A percentile compares a stretch with the other conserved stretches of the same genome.
phyloP scores from a whole-genome alignment of 176 grass and related monocot species.

The Musa troglodytarum region DNA sequence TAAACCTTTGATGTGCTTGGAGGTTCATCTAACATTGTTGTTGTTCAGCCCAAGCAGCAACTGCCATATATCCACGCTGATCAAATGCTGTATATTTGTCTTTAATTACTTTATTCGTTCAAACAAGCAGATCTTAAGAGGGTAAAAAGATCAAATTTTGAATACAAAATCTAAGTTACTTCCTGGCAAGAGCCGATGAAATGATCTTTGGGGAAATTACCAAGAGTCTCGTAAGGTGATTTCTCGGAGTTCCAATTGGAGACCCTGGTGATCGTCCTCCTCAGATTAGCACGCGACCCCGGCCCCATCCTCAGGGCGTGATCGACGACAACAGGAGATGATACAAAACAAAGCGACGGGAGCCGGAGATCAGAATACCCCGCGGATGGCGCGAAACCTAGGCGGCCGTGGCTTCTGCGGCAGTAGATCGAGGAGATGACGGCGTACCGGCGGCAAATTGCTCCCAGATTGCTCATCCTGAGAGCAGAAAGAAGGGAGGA shows the following conservation, averaged over 20 bases:
- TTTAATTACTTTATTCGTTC: constrained; percentile 46
- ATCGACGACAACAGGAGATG: constrained; percentile 47
- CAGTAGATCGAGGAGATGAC: constrained; percentile 45
- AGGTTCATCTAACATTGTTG: constrained; percentile 75
- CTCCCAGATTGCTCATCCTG: constrained; percentile 63
- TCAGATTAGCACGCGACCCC: constrained; percentile 16
- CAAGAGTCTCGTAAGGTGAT: constrained; percentile 81
- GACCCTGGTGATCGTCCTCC: constrained; percentile 65
- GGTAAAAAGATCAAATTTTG: neutral
- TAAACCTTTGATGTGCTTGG: constrained; percentile 62
- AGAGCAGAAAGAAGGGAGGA: neutral
- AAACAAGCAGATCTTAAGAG: neutral
- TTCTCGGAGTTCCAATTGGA: constrained; percentile 86
- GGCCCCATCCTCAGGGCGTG: constrained; percentile 41
- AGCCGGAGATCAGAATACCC: constrained; percentile 16
- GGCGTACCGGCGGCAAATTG: constrained; percentile 9
- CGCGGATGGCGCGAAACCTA: constrained; percentile 27
- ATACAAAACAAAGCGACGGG: constrained; percentile 34
- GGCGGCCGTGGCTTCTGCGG: constrained; percentile 23
- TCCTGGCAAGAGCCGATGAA: neutral
- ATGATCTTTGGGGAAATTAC: constrained; percentile 25
- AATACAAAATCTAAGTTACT: neutral
- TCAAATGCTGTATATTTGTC: constrained; percentile 85
- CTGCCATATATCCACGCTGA: constrained; percentile 83
- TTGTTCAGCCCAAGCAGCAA: constrained; percentile 90